Percentiles rank a stretch among this genome's conserved stretches.
These are phyloP conservation scores for Calycina marina DNA, from an alignment of 2,329 filamentous ascomycete species.

Conservation along the genomic window DNA sequence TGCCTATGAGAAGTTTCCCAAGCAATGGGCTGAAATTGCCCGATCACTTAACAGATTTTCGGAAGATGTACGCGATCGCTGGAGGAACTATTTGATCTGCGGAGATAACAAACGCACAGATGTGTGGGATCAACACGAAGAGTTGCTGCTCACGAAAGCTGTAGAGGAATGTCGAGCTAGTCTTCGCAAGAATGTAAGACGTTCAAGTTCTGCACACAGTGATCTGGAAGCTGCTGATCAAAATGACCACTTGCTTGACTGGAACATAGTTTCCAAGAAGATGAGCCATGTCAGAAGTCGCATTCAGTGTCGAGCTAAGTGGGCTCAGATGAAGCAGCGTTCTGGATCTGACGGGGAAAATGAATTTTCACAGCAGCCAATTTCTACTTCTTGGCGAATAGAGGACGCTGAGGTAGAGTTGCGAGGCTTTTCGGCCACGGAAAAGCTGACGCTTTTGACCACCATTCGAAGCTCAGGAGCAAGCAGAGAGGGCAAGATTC, in stretches of 20 bases:
- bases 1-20: conserved; percentile 29
- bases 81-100: conserved; percentile 51
- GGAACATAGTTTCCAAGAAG: conserved; percentile 45
- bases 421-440: conserved; percentile 27
- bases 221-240: conserved; percentile 27
- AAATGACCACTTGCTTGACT: conserved; percentile 42
- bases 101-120: conserved; percentile 35
- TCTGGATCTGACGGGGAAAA: conserved; percentile 9
- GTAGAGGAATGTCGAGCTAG: conserved; percentile 37
- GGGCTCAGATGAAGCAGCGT: conserved; percentile 34
- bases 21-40: conserved; percentile 48
- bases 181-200: conserved; percentile 28
- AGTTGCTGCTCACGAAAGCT: conserved; percentile 26
- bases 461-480: conserved; percentile 29
- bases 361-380: too few relatives aligned
- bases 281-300: conserved; percentile 48
- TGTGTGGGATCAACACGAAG: conserved; percentile 47
- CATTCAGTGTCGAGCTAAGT: conserved; percentile 55
- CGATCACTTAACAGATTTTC: conserved; percentile 47
- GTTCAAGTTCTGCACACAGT: background rate
- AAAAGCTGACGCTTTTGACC: conserved; percentile 30
- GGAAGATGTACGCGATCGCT: conserved; percentile 55
- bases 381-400: conserved; percentile 25
- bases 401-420: conserved; percentile 30
- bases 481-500: conserved; percentile 31